These are phyloP conservation scores for Phyllosticta ampelicida DNA, from an alignment of 2,329 filamentous ascomycete species.

Conservation along the genomic window DNA sequence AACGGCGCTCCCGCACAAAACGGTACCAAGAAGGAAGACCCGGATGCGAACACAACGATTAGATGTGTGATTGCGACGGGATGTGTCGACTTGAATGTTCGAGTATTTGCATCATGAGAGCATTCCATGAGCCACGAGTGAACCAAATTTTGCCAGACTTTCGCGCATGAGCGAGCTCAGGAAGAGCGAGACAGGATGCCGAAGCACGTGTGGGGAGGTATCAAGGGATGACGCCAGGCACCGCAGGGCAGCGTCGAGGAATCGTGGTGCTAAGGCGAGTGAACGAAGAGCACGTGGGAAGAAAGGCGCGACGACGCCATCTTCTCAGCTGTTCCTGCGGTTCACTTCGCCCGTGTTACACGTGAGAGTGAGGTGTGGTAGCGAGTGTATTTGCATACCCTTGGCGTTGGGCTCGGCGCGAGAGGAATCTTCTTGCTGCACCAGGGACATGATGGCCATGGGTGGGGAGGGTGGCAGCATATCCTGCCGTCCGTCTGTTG, in stretches of 20 bases:
- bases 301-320: background rate
- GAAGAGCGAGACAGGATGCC: background rate
- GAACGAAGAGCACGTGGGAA: conserved; percentile 2
- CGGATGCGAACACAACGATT: conserved; percentile 48
- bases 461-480: background rate
- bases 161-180: background rate
- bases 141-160: background rate
- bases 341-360: background rate
- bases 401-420: conserved; percentile 10
- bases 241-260: background rate
- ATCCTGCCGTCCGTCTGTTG: conserved; percentile 6
- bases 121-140: background rate
- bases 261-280: conserved; percentile 4
- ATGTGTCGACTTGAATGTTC: conserved; percentile 69
- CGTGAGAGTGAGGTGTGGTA: background rate
- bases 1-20: conserved; percentile 8
- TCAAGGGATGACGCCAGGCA: background rate
- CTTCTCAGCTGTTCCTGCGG: background rate
- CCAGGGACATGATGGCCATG: conserved; percentile 1
- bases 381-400: conserved; percentile 8
- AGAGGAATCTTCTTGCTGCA: conserved; percentile 7
- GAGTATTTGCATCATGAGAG: conserved; percentile 57
- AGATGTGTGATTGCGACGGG: conserved; percentile 80
- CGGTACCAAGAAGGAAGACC: conserved; percentile 41
- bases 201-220: conserved; percentile 7